Base-by-base conservation (phyloP, 164 flowering plant genomes). In the Litsea cubeba region DNA sequence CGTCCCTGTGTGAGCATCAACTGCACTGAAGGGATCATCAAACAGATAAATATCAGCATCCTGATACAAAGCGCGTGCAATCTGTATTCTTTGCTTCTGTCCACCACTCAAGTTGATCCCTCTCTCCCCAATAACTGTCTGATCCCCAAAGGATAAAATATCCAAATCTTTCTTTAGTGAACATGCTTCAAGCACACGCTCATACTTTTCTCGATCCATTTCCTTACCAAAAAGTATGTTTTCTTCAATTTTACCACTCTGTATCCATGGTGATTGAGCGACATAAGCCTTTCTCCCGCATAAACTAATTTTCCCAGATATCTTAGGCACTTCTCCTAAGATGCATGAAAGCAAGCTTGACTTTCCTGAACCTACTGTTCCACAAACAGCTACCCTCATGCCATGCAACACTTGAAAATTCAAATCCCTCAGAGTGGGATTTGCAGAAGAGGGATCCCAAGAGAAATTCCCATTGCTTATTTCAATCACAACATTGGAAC, bases 91-190 rank as follows among this genome's bases (percentile, higher is more conserved):
- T 75, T 94, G 97, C 82, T 92, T 94, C 84, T 91, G 97, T n/a
- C 98, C 98, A n/a, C 98, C 98, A 71, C 98, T 94, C 81, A 94
- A 76, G 79, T 94, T 94, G 78, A 94, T 91, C 60, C 98, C 97
- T 72, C 95, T 86, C 82, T 94, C 97, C 3, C 98, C 95, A 51
- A 94, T 89, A 24, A 89, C 77, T 2, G 97, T 94, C 77, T 90
- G 94, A 81, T 94, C 97, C 5, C 97, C 97, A 79, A 84, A 84
- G 7, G 95, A 69, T 25, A 92, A 81, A 75, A 92, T 83, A 74
- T 92, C 97, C 7, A 94, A 74, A 76, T 94, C 98, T 83, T 86
- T 90, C 80, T 88, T 89, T 72, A 94, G 76, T n/a, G 88, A 78
- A 77, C 98, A 94, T 35, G 93, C 92, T 72, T 89, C 94, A 14